phyloP scores from a whole-genome alignment of 2,329 filamentous ascomycete genomes.

The Colletotrichum paranaense region DNA sequence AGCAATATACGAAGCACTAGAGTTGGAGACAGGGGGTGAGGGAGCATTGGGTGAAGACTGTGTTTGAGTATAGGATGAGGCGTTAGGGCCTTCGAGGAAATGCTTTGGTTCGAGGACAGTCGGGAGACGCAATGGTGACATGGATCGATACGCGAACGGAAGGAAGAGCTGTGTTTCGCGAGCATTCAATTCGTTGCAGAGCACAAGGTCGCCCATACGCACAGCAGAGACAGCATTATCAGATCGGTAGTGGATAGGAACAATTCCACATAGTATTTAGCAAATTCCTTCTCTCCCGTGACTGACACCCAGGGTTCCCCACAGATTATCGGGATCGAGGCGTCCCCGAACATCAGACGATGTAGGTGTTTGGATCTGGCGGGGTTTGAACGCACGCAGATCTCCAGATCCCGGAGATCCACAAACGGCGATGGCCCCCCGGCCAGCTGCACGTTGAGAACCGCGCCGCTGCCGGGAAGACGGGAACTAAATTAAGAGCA shows the following conservation, averaged over 20 bases:
- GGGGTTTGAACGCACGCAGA: constrained; percentile 21
- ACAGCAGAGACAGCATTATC: background rate
- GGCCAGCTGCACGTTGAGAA: background rate
- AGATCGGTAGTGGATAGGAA: background rate
- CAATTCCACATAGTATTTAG: background rate
- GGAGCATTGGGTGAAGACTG: background rate
- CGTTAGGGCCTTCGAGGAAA: background rate
- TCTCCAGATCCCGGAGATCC: constrained; percentile 28
- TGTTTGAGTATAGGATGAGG: background rate
- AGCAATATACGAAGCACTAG: background rate
- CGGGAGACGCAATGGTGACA: background rate
- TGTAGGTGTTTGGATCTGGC: constrained; percentile 16
- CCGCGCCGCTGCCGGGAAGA: constrained; percentile 9
- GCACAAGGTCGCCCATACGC: background rate
- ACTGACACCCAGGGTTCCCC: background rate
- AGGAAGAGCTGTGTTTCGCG: background rate
- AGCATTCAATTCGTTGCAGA: background rate
- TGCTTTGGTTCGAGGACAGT: background rate
- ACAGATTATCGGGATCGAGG: background rate
- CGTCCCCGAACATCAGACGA: constrained; percentile 21
- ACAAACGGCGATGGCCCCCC: constrained; percentile 5
- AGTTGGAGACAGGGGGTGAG: background rate
- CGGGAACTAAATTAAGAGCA: constrained; percentile 14
- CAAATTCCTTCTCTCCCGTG: background rate
- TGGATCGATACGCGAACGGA: background rate